Conservation (phyloP, 169 alveolate genomes). For the Cystoisospora suis region DNA sequence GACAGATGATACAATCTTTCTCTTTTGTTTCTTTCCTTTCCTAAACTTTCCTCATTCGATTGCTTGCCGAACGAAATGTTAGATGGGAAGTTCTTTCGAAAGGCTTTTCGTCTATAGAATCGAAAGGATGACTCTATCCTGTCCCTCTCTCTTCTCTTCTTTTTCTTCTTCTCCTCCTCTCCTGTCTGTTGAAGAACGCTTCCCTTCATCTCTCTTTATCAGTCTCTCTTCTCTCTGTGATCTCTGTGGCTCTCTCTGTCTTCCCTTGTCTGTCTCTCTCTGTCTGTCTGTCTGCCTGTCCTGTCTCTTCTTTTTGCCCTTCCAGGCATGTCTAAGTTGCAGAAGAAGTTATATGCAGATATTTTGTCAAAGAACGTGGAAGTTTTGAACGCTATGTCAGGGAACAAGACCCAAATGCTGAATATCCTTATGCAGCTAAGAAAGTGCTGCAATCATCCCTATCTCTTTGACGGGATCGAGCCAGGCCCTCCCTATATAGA, state of each 20-base stretch:
- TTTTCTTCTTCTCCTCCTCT: no score
- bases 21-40: no score
- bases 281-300: neutral
- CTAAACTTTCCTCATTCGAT: no score
- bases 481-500: constrained; percentile 76
- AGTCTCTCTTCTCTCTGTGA: neutral
- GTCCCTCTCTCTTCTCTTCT: no score
- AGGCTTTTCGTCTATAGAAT: no score
- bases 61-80: no score
- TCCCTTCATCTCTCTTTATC: neutral
- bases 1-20: no score
- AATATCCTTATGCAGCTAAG: constrained; percentile 98
- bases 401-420: constrained; percentile 90
- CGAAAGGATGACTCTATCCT: no score
- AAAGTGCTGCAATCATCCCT: constrained; percentile 97
- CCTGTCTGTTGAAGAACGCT: neutral
- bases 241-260: neutral
- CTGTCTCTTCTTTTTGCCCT: neutral
- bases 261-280: neutral
- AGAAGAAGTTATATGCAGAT: constrained; percentile 86
- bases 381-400: constrained; percentile 53
- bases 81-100: no score
- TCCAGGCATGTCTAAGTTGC: constrained; percentile 74
- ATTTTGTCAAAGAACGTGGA: constrained; percentile 74
- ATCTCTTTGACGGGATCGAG: constrained; percentile 90